phyloP scores from a whole-genome alignment of 139 green algal species.

The Eudorina sp. region DNA sequence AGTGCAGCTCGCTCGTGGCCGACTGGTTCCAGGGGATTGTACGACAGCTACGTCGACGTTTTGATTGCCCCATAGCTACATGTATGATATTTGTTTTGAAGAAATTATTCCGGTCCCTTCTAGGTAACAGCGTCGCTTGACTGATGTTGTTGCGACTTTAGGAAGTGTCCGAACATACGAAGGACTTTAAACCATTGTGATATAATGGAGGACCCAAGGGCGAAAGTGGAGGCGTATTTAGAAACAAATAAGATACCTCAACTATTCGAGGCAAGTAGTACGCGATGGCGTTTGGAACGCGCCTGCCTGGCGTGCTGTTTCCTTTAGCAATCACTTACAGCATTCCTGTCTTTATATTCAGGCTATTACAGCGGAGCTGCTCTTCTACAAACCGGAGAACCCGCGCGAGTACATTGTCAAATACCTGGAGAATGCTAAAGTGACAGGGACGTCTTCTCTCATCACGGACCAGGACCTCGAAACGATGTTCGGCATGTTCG shows the following conservation, averaged over 20 bases:
- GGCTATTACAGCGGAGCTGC: constrained; percentile 45
- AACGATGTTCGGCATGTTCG: constrained; percentile 62
- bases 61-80: no score
- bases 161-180: background rate
- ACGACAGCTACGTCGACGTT: no score
- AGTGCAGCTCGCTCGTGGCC: no score
- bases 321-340: no score
- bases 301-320: no score
- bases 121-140: no score
- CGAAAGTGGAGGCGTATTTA: constrained; percentile 39
- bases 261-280: constrained; percentile 37
- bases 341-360: no score
- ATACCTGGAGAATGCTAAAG: constrained; percentile 43
- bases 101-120: no score
- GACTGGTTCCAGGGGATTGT: no score
- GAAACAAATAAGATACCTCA: constrained; percentile 51
- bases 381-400: constrained; percentile 50
- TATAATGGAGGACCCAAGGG: constrained; percentile 5
- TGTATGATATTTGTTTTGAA: no score
- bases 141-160: no score
- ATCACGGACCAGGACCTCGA: constrained; percentile 47
- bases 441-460: background rate
- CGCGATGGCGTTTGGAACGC: no score
- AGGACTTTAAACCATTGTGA: background rate
- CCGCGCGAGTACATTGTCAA: constrained; percentile 39